Conservation (phyloP, 345 rosid species). For the Dipteronia sinensis region DNA sequence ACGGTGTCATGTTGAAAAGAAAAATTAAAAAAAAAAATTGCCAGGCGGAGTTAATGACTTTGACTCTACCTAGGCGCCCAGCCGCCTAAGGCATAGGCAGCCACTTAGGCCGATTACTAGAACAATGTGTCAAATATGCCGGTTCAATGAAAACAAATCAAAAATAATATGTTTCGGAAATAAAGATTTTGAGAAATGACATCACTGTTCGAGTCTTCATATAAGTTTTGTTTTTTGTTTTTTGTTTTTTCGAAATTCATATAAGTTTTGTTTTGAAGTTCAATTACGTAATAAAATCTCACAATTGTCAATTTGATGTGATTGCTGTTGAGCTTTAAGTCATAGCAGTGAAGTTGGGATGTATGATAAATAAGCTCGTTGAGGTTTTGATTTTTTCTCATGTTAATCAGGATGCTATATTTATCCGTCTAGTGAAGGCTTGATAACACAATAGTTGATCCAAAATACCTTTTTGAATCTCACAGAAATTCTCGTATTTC, state of each 20-base stretch:
- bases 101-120: too few species aligned
- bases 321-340: neutral
- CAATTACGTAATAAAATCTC: neutral
- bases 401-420: neutral
- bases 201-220: neutral
- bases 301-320: neutral
- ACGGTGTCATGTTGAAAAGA: too few species aligned
- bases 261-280: neutral
- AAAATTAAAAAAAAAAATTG: too few species aligned
- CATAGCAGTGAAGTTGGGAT: neutral
- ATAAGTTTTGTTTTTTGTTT: neutral
- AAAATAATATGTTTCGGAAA: neutral
- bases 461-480: neutral
- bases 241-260: too few species aligned
- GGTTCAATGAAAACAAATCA: neutral
- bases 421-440: neutral
- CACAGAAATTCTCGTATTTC: neutral
- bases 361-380: neutral
- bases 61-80: too few species aligned
- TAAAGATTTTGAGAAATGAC: neutral
- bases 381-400: neutral
- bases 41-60: too few species aligned
- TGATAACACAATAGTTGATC: neutral
- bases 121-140: neutral
- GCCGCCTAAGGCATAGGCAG: too few species aligned